Conservation (phyloP, 2,329 filamentous ascomycete genomes). For the Amylocarpus encephaloides region DNA sequence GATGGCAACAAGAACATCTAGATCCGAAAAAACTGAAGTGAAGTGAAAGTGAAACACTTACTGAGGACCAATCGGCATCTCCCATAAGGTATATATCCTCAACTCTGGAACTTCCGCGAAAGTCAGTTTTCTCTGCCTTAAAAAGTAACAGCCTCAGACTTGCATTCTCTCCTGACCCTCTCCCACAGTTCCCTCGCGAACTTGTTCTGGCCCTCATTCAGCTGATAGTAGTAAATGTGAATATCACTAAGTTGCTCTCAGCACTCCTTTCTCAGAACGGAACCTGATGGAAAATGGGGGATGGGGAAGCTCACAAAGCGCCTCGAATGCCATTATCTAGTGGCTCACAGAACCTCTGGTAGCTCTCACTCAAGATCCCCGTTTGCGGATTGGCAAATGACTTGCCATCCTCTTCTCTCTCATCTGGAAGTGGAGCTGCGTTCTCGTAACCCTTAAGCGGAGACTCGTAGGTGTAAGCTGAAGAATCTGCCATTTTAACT, state of each 20-base stretch:
- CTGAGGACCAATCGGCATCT: slow-evolving; percentile 74
- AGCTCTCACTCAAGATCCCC: slow-evolving; percentile 57
- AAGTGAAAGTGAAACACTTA: not conserved
- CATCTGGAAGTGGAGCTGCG: slow-evolving; percentile 39
- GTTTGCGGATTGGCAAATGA: slow-evolving; percentile 62
- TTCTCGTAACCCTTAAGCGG: slow-evolving; percentile 46
- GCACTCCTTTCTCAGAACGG: not conserved
- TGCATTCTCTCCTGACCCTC: slow-evolving; percentile 74
- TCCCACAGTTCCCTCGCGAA: slow-evolving; percentile 72
- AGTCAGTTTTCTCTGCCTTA: not conserved
- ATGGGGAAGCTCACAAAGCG: slow-evolving; percentile 57
- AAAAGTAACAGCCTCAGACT: slow-evolving; percentile 21
- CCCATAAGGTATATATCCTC: slow-evolving; percentile 72
- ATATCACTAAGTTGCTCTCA: slow-evolving; percentile 51
- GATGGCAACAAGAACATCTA: not conserved
- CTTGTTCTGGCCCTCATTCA: slow-evolving; percentile 52
- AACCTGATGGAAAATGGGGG: not conserved
- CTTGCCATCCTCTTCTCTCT: slow-evolving; percentile 62
- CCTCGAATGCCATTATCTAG: slow-evolving; percentile 59
- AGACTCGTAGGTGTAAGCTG: slow-evolving; percentile 43
- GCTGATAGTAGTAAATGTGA: slow-evolving; percentile 76
- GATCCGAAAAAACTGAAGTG: no score
- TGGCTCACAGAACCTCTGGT: slow-evolving; percentile 62
- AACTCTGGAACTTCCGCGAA: slow-evolving; percentile 65
- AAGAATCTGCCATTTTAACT: slow-evolving; percentile 42